These are phyloP conservation scores for Talaromyces amestolkiae DNA, from an alignment of 2,329 filamentous ascomycete genomes.

Conservation along the genomic window DNA sequence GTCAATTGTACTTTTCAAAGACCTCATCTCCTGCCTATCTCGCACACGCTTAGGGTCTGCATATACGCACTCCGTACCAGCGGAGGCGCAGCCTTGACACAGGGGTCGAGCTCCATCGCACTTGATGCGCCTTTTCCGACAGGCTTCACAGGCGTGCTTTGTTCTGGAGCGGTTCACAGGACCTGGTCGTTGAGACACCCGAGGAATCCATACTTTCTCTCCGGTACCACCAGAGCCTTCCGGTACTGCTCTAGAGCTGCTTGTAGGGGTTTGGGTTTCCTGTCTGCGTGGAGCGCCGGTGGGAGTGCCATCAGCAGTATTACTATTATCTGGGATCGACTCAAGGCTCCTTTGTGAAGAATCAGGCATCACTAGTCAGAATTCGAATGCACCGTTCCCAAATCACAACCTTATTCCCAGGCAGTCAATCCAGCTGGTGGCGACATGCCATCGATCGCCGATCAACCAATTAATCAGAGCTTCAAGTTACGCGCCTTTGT, in stretches of 20 bases:
- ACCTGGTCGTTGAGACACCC: not conserved
- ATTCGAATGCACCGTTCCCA: not conserved
- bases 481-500: not conserved
- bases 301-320: too few species aligned
- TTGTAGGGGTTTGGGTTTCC: not conserved
- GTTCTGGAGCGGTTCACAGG: not conserved
- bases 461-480: not conserved
- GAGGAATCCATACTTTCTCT: constrained; percentile 14
- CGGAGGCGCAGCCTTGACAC: constrained; percentile 28
- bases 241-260: not conserved
- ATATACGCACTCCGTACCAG: constrained; percentile 28
- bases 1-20: constrained; percentile 19
- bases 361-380: constrained; percentile 7
- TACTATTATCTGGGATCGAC: not conserved
- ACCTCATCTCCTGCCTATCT: constrained; percentile 34
- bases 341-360: not conserved
- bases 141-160: constrained; percentile 34
- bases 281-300: not conserved
- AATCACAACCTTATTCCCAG: not conserved
- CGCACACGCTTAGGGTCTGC: constrained; percentile 37
- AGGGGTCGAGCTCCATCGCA: constrained; percentile 34
- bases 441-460: constrained; percentile 4
- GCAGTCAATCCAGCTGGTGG: not conserved
- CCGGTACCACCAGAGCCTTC: not conserved
- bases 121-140: constrained; percentile 36